Conservation (phyloP, 2,329 filamentous ascomycete species). For the Thermothelomyces thermophilus region DNA sequence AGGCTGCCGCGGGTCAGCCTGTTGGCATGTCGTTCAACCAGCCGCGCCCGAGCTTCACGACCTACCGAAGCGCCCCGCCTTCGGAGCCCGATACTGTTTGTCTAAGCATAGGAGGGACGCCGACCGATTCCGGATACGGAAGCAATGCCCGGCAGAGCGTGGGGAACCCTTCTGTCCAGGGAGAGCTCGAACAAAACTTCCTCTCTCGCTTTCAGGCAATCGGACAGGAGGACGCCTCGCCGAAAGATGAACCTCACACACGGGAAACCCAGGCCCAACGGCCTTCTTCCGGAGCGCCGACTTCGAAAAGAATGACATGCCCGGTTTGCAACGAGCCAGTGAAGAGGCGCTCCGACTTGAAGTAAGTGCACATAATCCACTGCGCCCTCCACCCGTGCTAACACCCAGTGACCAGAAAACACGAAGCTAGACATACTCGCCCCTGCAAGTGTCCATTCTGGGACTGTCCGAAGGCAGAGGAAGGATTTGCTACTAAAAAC, state of each 20-base stretch:
- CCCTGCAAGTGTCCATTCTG: slow-evolving; percentile 54
- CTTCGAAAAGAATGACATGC: slow-evolving; percentile 8
- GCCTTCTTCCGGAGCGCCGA: slow-evolving; percentile 1
- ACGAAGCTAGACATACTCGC: slow-evolving; percentile 62
- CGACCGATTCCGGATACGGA: slow-evolving; percentile 31
- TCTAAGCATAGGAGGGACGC: slow-evolving; percentile 3
- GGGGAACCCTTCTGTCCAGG: slow-evolving; percentile 38
- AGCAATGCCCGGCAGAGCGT: slow-evolving; percentile 35
- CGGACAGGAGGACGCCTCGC: slow-evolving; percentile 4
- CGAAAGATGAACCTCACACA: background rate
- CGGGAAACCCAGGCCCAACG: slow-evolving; percentile 12
- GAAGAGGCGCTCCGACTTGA: slow-evolving; percentile 50
- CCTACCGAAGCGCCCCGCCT: slow-evolving; percentile 4
- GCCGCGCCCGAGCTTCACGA: background rate
- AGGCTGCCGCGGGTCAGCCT: background rate
- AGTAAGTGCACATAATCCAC: slow-evolving; percentile 34
- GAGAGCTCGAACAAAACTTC: slow-evolving; percentile 37
- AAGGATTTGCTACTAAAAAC: slow-evolving; percentile 73
- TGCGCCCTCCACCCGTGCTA: background rate
- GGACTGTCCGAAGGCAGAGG: slow-evolving; percentile 47
- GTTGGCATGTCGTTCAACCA: background rate
- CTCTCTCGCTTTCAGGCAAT: slow-evolving; percentile 25
- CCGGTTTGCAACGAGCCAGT: slow-evolving; percentile 34
- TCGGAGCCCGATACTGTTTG: slow-evolving; percentile 16
- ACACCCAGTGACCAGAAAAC: slow-evolving; percentile 56